A percentile compares a stretch with the other conserved stretches of the same genome.
phyloP scores from a whole-genome alignment of 179 eudicot species.

The Spergularia azorica region DNA sequence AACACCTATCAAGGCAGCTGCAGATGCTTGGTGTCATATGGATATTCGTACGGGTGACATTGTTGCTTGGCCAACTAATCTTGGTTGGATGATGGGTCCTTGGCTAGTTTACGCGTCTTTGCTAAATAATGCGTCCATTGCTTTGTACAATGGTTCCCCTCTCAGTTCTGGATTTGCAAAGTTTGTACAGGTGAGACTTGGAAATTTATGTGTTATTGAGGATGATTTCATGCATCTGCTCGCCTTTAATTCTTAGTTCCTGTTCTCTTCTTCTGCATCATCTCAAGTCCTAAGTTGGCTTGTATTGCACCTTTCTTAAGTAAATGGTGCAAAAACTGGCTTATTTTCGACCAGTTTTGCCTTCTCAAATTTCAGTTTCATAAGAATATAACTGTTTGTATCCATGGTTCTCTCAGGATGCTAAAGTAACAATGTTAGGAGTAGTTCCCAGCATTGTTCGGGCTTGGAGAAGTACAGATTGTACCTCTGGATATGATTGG shows the following conservation, averaged over 20 bases:
- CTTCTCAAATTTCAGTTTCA: neutral
- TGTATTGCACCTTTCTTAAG: neutral
- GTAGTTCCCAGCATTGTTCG: constrained; percentile 94
- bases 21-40: constrained; percentile 96
- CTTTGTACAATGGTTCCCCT: constrained; percentile 93
- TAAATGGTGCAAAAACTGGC: neutral
- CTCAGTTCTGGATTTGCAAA: constrained; percentile 85
- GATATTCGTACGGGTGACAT: constrained; percentile 78
- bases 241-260: neutral
- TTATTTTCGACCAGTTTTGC: neutral
- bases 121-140: constrained; percentile 81
- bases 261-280: constrained; percentile 1
- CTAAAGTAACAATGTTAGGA: constrained; percentile 93
- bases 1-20: constrained; percentile 91
- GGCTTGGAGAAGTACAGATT: constrained; percentile 76
- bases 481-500: constrained; percentile 83
- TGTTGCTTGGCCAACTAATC: constrained; percentile 98
- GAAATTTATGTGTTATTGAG: neutral
- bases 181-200: constrained; percentile 75
- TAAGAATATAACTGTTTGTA: neutral
- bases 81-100: constrained; percentile 99
- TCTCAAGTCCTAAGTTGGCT: neutral
- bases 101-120: constrained; percentile 91
- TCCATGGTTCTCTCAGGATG: no score
- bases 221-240: neutral